Conservation (phyloP, 73 alveolate genomes). For the Blepharisma stoltei region DNA sequence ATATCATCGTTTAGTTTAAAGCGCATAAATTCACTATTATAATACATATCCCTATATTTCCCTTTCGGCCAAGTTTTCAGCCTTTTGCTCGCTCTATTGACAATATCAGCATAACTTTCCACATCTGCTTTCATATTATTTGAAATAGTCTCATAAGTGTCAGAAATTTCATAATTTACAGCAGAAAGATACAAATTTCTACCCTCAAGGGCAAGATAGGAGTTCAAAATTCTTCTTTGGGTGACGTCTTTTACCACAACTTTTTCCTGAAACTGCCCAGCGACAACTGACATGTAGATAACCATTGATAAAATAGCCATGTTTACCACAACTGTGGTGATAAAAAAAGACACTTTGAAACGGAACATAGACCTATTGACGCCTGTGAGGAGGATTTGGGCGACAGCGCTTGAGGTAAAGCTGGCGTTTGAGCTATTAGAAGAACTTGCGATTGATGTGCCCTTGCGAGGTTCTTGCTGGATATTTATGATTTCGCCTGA, state of each 20-base stretch:
- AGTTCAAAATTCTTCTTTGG: not conserved
- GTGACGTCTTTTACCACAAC: conserved; percentile 6
- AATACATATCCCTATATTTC: not conserved
- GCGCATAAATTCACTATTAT: not conserved
- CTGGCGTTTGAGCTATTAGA: conserved; percentile 25
- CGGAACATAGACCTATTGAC: not conserved
- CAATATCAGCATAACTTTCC: not conserved
- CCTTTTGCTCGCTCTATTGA: not conserved
- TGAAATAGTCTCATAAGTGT: not conserved
- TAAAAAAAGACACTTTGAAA: conserved; percentile 4
- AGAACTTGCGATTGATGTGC: conserved; percentile 8
- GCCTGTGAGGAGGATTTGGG: conserved; percentile 11
- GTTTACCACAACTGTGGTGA: conserved; percentile 1
- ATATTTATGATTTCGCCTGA: too few relatives aligned
- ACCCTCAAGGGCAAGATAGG: not conserved
- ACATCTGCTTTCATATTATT: not conserved
- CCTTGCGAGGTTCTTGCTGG: not conserved
- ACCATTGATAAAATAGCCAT: conserved; percentile 18
- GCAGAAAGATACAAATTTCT: conserved; percentile 8
- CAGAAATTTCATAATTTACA: not conserved
- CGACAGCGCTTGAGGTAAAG: conserved; percentile 7
- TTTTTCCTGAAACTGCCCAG: not conserved
- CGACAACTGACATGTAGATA: not conserved
- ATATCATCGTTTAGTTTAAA: not conserved
- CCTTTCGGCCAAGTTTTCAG: not conserved